A percentile compares a stretch with the other conserved stretches of the same genome.
phyloP scores from a whole-genome alignment of 2,329 filamentous ascomycete species.

The Trichoderma citrinoviride region DNA sequence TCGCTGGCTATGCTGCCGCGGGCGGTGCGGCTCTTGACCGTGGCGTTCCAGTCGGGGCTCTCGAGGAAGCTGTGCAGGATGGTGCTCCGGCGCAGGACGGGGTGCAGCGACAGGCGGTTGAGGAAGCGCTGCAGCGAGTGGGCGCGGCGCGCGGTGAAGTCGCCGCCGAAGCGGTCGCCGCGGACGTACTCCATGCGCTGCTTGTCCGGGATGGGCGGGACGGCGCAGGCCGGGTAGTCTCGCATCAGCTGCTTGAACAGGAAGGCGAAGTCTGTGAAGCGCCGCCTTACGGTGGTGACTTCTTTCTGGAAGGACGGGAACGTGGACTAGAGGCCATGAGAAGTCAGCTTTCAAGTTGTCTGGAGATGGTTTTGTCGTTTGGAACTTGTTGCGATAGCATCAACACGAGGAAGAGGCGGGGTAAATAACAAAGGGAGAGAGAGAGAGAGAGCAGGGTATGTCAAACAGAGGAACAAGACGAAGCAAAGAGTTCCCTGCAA shows the following conservation, averaged over 20 bases:
- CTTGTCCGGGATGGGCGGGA: slow-evolving; percentile 94
- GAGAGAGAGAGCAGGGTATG: too few relatives aligned
- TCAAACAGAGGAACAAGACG: background rate
- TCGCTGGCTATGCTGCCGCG: slow-evolving; percentile 56
- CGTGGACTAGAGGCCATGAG: slow-evolving; percentile 63
- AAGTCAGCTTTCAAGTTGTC: background rate
- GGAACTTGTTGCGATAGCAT: background rate
- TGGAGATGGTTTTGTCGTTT: too few relatives aligned
- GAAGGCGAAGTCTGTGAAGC: slow-evolving; percentile 97
- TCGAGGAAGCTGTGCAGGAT: slow-evolving; percentile 90
- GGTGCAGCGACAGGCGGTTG: slow-evolving; percentile 80
- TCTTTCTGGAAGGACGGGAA: slow-evolving; percentile 89
- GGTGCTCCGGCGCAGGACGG: slow-evolving; percentile 76
- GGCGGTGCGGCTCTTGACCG: slow-evolving; percentile 76
- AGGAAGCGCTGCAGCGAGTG: slow-evolving; percentile 92
- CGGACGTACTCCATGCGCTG: slow-evolving; percentile 99
- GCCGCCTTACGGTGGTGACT: slow-evolving; percentile 75
- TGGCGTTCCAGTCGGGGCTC: slow-evolving; percentile 92
- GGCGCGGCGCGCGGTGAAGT: slow-evolving; percentile 86
- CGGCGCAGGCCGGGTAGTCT: slow-evolving; percentile 87
- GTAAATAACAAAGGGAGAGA: background rate
- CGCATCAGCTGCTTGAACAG: slow-evolving; percentile 85
- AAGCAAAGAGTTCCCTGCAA: background rate
- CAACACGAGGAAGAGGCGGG: background rate
- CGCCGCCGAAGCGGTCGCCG: slow-evolving; percentile 88